A percentile compares a stretch with the other conserved stretches of the same genome.
Evolutionary conservation across 148 eudicot species (phyloP).

Genomic region (Amaranthus hypochondriacus): DNA sequence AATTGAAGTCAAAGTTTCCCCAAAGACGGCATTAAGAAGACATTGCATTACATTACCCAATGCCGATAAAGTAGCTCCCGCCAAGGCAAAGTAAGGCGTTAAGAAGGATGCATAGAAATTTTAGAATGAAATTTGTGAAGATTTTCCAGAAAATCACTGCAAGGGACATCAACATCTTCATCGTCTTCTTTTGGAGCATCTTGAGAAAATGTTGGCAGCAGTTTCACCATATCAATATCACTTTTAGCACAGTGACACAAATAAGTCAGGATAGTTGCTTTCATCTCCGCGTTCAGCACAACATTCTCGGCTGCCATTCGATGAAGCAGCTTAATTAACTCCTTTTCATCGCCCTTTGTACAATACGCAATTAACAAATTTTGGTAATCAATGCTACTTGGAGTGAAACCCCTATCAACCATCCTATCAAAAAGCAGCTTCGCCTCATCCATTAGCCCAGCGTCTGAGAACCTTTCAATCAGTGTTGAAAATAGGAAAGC

Average conservation of each 20-base stretch:
- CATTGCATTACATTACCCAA: not conserved
- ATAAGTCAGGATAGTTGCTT: conserved; percentile 44
- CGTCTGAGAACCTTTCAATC: conserved; percentile 44
- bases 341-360: conserved; percentile 45
- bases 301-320: conserved; percentile 56
- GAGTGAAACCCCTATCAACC: conserved; percentile 47
- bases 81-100: not conserved
- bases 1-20: not conserved
- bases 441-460: conserved; percentile 66
- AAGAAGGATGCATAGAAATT: conserved; percentile 33
- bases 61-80: not conserved
- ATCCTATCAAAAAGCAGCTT: conserved; percentile 46
- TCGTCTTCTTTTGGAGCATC: conserved; percentile 34
- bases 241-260: conserved; percentile 31
- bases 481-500: conserved; percentile 44
- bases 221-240: conserved; percentile 36
- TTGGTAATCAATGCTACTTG: conserved; percentile 40
- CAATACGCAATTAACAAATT: conserved; percentile 52
- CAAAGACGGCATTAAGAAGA: conserved; percentile 17
- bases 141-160: conserved; percentile 43
- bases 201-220: conserved; percentile 56
- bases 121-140: conserved; percentile 39
- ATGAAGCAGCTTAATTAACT: conserved; percentile 56
- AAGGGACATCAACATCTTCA: conserved; percentile 35
- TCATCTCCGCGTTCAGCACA: conserved; percentile 47